Evolutionary conservation across 352 stramenopile genomes (phyloP), one percentile per base, ranked within the genome.

Genomic region (Globisporangium polare): DNA sequence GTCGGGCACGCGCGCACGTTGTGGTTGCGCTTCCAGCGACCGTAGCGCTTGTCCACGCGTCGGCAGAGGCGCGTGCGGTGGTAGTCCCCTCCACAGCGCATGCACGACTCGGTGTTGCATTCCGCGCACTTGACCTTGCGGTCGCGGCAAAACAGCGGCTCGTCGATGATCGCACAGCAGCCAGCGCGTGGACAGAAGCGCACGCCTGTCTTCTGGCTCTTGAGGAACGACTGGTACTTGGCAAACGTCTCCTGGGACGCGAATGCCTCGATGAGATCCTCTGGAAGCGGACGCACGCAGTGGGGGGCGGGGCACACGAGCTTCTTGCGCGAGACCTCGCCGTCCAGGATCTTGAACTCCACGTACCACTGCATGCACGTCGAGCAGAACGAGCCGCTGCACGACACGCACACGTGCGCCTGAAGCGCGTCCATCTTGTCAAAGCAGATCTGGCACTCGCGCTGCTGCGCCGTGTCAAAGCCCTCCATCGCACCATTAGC

Each of bases 401-500:
- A 92, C 18, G 61, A 57, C 10, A 62, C 22, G 50, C 83, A 92
- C 45, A 71, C 70, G 43, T 90, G 77, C 3, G 66, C 53, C 33
- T 84, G 70, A 15, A 75, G 37, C 5, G 67, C 62, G 22, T 87
- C 77, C 53, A 89, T 63, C 31, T 69, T 74, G 51, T 92, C 80
- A 42, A 87, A 92, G 71, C 83, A 92, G 62, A 92, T 89, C 69
- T 88, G 77, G 60, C 83, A 92, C 50, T 88, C 78, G 42, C 64
- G 71, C 29, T 53, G 63, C 42, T 56, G 60, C 1, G 18, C 52
- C 42, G 63, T 66, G 50, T 77, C 73, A 41, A 80, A 71, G 42
- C 53, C 51, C 8, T 77, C 55, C 24, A 42, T 65, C 55, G 41
- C 22, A 39, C 6, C 43, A 53, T 41, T 39, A 39, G 33, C 33